phyloP scores from a whole-genome alignment of 352 stramenopile species.

The Hyaloperonospora brassicae region DNA sequence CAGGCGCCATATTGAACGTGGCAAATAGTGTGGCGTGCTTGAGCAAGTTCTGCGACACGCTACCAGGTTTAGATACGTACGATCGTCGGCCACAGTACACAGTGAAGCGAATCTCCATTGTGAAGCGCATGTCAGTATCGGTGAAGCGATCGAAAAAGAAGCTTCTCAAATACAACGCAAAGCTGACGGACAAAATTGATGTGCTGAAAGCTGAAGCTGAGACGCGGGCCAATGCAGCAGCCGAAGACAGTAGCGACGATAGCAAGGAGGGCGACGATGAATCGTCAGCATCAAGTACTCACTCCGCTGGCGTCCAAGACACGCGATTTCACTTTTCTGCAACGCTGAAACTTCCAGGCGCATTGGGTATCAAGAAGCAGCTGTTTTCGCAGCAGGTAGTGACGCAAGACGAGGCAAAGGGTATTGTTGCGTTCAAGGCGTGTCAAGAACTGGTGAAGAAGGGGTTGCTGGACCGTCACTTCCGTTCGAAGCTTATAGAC shows the following conservation, averaged over 20 bases:
- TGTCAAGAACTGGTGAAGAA: slow-evolving; percentile 66
- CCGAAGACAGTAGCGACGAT: slow-evolving; percentile 10
- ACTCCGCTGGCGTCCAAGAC: slow-evolving; percentile 7
- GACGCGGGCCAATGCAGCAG: slow-evolving; percentile 23
- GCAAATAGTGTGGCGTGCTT: slow-evolving; percentile 55
- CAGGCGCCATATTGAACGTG: slow-evolving; percentile 53
- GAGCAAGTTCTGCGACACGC: slow-evolving; percentile 73
- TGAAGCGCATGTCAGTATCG: slow-evolving; percentile 34
- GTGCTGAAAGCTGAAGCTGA: slow-evolving; percentile 40
- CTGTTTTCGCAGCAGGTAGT: slow-evolving; percentile 55
- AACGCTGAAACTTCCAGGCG: slow-evolving; percentile 50
- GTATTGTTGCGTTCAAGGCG: slow-evolving; percentile 77
- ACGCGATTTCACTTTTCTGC: slow-evolving; percentile 52
- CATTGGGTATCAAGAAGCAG: slow-evolving; percentile 54
- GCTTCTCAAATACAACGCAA: slow-evolving; percentile 67
- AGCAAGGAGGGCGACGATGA: slow-evolving; percentile 16
- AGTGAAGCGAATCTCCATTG: slow-evolving; percentile 56
- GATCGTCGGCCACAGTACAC: slow-evolving; percentile 71
- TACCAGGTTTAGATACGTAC: slow-evolving; percentile 76
- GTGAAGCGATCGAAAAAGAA: slow-evolving; percentile 68
- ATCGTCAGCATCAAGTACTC: not conserved
- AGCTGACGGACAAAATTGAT: slow-evolving; percentile 76
- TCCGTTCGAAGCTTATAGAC: slow-evolving; percentile 61
- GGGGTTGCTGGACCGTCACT: slow-evolving; percentile 57
- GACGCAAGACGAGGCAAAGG: slow-evolving; percentile 57